Conservation (phyloP, 2,329 filamentous ascomycete species). For the Penicillium sp. region DNA sequence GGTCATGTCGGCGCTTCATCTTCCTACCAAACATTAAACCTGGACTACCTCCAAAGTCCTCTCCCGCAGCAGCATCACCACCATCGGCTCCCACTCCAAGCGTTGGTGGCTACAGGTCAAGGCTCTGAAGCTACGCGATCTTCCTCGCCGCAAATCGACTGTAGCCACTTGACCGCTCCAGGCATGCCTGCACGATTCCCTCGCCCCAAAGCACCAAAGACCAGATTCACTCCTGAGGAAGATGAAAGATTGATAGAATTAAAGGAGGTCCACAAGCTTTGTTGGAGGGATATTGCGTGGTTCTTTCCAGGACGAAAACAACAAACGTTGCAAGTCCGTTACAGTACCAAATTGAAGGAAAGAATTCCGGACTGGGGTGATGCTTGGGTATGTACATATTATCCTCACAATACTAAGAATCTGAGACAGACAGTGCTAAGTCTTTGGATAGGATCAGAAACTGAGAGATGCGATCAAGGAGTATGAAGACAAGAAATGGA, state of each 20-base stretch:
- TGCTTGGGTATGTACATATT: constrained; percentile 65
- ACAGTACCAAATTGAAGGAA: constrained; percentile 91
- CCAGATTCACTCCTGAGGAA: constrained; percentile 41
- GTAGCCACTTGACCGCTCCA: constrained; percentile 80
- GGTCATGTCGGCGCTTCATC: constrained; percentile 32
- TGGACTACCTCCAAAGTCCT: constrained; percentile 40
- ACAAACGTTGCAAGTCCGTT: constrained; percentile 87
- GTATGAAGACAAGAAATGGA: constrained; percentile 72
- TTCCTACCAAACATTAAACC: constrained; percentile 28
- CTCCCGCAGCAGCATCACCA: constrained; percentile 69
- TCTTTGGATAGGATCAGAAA: constrained; percentile 33
- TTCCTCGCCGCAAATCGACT: constrained; percentile 28
- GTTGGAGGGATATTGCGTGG: constrained; percentile 96
- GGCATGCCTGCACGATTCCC: constrained; percentile 84
- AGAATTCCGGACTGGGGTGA: constrained; percentile 93
- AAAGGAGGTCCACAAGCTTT: constrained; percentile 82
- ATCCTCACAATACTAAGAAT: not conserved
- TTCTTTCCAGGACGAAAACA: constrained; percentile 91
- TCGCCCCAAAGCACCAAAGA: constrained; percentile 50
- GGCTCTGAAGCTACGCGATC: not conserved
- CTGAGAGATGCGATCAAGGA: constrained; percentile 41
- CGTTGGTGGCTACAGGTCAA: constrained; percentile 60
- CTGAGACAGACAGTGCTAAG: not conserved
- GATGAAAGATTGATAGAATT: constrained; percentile 83
- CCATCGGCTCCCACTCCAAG: constrained; percentile 73